These are phyloP conservation scores for Leavenworthia alabamica DNA, from an alignment of 345 rosid species.

Conservation along the genomic window DNA sequence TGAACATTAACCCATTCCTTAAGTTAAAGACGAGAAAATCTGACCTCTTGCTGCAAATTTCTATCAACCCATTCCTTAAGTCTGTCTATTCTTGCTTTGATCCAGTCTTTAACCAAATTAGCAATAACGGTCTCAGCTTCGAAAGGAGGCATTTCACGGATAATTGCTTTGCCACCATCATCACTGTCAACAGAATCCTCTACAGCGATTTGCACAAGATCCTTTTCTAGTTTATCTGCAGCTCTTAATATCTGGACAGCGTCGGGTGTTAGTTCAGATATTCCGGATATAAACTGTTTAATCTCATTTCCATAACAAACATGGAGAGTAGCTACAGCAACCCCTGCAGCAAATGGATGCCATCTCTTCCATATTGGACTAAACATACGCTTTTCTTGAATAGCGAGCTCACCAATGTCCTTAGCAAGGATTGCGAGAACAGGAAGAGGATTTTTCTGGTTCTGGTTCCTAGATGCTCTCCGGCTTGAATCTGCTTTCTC, in stretches of 20 bases:
- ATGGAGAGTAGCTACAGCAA: slow-evolving; percentile 97
- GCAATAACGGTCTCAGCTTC: slow-evolving; percentile 94
- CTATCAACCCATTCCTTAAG: slow-evolving; percentile 86
- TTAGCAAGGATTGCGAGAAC: slow-evolving; percentile 90
- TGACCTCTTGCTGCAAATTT: slow-evolving; percentile 90
- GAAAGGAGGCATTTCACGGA: slow-evolving; percentile 96
- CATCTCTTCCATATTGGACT: slow-evolving; percentile 93
- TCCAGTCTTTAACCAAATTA: slow-evolving; percentile 83
- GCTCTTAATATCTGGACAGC: slow-evolving; percentile 86
- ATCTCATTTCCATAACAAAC: slow-evolving; percentile 90
- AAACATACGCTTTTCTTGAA: slow-evolving; percentile 66
- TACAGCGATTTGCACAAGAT: slow-evolving; percentile 96
- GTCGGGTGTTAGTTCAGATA: slow-evolving; percentile 79
- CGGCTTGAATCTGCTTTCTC: slow-evolving; percentile 97
- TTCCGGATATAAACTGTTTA: slow-evolving; percentile 73
- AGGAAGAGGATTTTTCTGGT: slow-evolving; percentile 75
- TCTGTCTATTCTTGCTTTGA: slow-evolving; percentile 69
- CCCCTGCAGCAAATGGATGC: slow-evolving; percentile 98
- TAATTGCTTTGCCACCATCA: slow-evolving; percentile 96
- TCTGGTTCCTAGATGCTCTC: slow-evolving; percentile 77
- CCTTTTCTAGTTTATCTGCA: slow-evolving; percentile 92
- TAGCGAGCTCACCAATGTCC: slow-evolving; percentile 87
- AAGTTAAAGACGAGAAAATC: background rate
- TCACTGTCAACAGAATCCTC: slow-evolving; percentile 97
- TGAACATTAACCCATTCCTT: background rate